phyloP scores from a whole-genome alignment of 208 protist genomes.

The Sergeia podlipaevii region DNA sequence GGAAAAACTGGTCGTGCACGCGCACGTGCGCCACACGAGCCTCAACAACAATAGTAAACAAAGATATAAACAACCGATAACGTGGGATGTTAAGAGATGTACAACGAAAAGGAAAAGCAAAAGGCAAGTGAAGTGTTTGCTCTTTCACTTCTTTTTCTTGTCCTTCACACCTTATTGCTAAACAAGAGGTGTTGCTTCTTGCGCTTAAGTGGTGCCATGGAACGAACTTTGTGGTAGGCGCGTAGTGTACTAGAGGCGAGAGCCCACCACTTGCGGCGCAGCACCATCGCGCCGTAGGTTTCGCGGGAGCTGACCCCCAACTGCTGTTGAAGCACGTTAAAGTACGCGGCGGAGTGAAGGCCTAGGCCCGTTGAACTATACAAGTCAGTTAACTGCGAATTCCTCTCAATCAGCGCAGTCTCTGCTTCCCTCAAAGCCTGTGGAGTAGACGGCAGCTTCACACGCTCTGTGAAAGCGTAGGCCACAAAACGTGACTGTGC shows the following conservation, averaged over 20 bases:
- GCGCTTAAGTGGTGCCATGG: conserved; percentile 81
- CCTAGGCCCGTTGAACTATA: conserved; percentile 44
- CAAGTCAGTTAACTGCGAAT: conserved; percentile 33
- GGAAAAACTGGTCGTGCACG: too few species aligned
- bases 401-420: conserved; percentile 23
- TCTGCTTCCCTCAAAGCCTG: conserved; percentile 27
- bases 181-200: conserved; percentile 87
- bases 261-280: conserved; percentile 67
- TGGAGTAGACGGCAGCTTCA: conserved; percentile 34
- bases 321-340: conserved; percentile 76
- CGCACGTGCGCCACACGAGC: too few species aligned
- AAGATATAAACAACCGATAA: too few species aligned
- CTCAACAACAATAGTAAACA: too few species aligned
- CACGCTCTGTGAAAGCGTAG: conserved; percentile 70
- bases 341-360: conserved; percentile 80
- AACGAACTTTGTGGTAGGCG: conserved; percentile 69
- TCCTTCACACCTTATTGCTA: conserved; percentile 73
- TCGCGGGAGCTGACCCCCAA: conserved; percentile 66
- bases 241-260: conserved; percentile 52
- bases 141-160: too few species aligned
- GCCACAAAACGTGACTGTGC: conserved; percentile 78
- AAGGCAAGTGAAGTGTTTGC: conserved; percentile 1
- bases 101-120: not conserved
- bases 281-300: conserved; percentile 68
- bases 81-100: not conserved